Base-by-base conservation (phyloP, 176 grass and related monocot species). In the Tuctoria greenei region DNA sequence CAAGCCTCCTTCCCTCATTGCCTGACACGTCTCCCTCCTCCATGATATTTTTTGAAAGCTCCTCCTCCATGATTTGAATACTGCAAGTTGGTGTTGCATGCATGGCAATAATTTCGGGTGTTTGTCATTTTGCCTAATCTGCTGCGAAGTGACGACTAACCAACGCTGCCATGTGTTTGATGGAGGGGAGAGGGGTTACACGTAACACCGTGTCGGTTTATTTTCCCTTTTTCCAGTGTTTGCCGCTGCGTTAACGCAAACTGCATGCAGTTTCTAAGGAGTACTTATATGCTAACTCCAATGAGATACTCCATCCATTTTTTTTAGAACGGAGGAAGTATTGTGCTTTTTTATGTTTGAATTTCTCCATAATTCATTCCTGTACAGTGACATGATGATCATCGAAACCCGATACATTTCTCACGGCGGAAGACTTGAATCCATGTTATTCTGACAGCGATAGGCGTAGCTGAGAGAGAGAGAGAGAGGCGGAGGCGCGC, bases 121-220 rank as follows among this genome's bases (percentile, higher is more conserved):
- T 39, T 67, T 72, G 73, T 61, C 73, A 51, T 72, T 72, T 87
- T 78, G 66, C 72, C 47, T 36, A 38, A 24, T 44, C 45, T 51
- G 60, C 43, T 78, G 52, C 18, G 42, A 87, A 25, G 72, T 87
- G n/a, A n/a, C n/a, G 79, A 67, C 73, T 14, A 61, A 4, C 73
- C 50, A 78, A 45, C n/a, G n/a, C n/a, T n/a, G n/a, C n/a, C n/a
- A n/a, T n/a, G n/a, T n/a, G n/a, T n/a, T n/a, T n/a, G n/a, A n/a
- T n/a, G n/a, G n/a, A n/a, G n/a, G n/a, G n/a, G n/a, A n/a, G n/a
- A n/a, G n/a, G n/a, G n/a, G n/a, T n/a, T n/a, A n/a, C n/a, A n/a
- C n/a, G n/a, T n/a, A n/a, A n/a, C n/a, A n/a, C n/a, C n/a, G n/a
- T n/a, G n/a, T n/a, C n/a, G n/a, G n/a, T n/a, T n/a, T n/a, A n/a